These are phyloP conservation scores for Cercospora brassicicola DNA, from an alignment of 2,329 filamentous ascomycete genomes.

Conservation along the genomic window DNA sequence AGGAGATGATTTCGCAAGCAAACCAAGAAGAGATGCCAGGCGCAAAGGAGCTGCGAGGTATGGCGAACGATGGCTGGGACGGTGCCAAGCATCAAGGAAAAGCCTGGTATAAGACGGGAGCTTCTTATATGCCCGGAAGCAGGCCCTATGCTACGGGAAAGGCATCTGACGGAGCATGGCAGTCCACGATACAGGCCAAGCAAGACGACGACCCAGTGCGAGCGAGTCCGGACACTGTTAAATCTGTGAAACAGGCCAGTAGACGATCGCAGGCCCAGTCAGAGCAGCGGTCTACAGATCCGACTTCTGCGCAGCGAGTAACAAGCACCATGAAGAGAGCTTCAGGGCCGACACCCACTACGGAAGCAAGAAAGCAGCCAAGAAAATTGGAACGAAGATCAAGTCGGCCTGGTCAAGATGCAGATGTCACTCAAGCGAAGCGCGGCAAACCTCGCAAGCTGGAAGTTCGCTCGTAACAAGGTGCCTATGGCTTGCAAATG, in stretches of 20 bases:
- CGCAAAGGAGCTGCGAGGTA: constrained; percentile 19
- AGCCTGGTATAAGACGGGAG: constrained; percentile 14
- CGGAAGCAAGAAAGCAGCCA: constrained; percentile 22
- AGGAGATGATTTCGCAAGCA: constrained; percentile 37
- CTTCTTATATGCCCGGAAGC: constrained; percentile 19
- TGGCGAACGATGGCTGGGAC: constrained; percentile 18
- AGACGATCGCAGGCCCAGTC: neutral
- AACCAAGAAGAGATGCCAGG: constrained; percentile 33
- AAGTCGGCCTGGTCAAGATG: neutral
- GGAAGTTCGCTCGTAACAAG: constrained; percentile 11
- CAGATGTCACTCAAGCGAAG: neutral
- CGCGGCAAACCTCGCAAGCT: constrained; percentile 22
- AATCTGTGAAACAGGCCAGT: constrained; percentile 16
- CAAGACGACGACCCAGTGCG: constrained; percentile 12
- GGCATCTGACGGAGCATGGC: constrained; percentile 14
- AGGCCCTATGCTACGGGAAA: constrained; percentile 6
- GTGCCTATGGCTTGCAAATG: neutral
- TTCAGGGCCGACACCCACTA: neutral
- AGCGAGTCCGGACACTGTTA: constrained; percentile 11
- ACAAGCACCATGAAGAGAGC: neutral
- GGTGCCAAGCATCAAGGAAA: constrained; percentile 16
- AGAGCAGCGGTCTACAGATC: neutral
- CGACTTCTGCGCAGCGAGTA: neutral
- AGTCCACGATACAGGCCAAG: constrained; percentile 9
- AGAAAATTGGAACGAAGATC: constrained; percentile 24